Base-by-base conservation (phyloP, 257 asterid species). In the Thymus quinquecostatus region DNA sequence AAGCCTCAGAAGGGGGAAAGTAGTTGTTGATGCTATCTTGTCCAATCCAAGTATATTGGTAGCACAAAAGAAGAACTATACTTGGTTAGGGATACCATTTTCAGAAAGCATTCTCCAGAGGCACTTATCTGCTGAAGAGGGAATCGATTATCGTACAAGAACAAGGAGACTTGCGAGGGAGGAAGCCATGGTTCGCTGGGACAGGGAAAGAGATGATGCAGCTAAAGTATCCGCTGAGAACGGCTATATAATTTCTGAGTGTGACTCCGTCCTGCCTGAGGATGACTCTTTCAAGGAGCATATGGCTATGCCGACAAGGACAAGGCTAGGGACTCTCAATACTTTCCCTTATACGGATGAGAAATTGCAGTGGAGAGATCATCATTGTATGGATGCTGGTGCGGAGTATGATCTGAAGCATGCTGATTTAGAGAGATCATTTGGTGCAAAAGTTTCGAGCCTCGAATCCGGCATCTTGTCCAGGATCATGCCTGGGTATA, bases 381-480 rank as follows among this genome's bases (percentile, higher is more conserved):
- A 92, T 81, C 98, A 87, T 82, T 87, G 92, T 84, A 86, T 92
- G 98, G 99, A 95, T 82, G 92, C 95, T 68, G 99, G 95, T 44
- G 86, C 87, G 68, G 99, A 95, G 81, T 95, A 89, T 85, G 99
- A 89, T 80, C 66, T 84, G 85, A 95, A 89, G 83, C 98, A 95
- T 78, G 94, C 99, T 45, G 98, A 95, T 84, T 79, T 95, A 70
- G 99, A 95, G 91, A 95, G 84, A 78, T 85, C 99, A 47, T 95
- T 95, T 77, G 98, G 97, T 68, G 87, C 84, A 62, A 95, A 82
- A 77, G 77, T 85, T 77, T 71, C 92, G 10, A 70, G 85, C 61
- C 68, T 81, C 1, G 95, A 84, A 66, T 45, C 79, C 43, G 84
- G 75, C 73, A 69, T 85, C 75, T 95, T 95, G 96, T 86, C 92